Evolutionary conservation across 108 stramenopile species (phyloP), one percentile per base, ranked within the genome.

Genomic region (Conticribra weissflogii): DNA sequence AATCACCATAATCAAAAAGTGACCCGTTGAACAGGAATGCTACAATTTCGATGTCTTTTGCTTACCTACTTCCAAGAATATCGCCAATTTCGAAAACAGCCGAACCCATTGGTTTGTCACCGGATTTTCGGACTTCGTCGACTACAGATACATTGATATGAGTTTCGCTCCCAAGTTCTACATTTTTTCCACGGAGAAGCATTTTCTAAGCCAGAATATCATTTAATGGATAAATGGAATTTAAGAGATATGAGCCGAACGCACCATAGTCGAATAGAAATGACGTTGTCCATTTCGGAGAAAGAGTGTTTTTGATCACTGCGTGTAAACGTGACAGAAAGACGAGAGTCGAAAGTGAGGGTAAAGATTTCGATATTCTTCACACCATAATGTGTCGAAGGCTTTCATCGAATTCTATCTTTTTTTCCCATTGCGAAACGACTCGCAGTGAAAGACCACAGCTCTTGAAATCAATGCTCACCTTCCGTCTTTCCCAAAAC

Each of bases 71-170:
- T 22, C 78, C 91, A 44, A 92, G 55, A 44, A 92, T 74, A 50
- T 88, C 85, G 9, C 91, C 91, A 30, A 92, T 81, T 73, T 92
- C 91, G 71, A 92, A 89, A 22, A 88, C 59, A 15, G 88, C 88
- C 31, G 88, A 86, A 31, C 88, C 86, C 87, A 89, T 92, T 0
- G 69, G 60, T 65, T 78, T 67, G 34, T 76, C 72, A 57, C 18
- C 63, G n/a, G 21, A 47, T 47, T 76, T 81, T 0, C 80, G 54
- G 31, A 86, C 66, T 53, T 81, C 65, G 63, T 80, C 78, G 12
- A 72, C 63, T 45, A 80, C 18, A 3, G 66, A 59, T 1, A 80
- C 63, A 34, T 64, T 66, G 33, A 80, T 74, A 50, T 86, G 85
- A 17, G 54, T 61, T 12, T 83, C 83, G 44, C 72, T 79, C 31